These are phyloP conservation scores for Acephala macrosclerotiorum DNA, from an alignment of 2,329 filamentous ascomycete species.

Conservation along the genomic window DNA sequence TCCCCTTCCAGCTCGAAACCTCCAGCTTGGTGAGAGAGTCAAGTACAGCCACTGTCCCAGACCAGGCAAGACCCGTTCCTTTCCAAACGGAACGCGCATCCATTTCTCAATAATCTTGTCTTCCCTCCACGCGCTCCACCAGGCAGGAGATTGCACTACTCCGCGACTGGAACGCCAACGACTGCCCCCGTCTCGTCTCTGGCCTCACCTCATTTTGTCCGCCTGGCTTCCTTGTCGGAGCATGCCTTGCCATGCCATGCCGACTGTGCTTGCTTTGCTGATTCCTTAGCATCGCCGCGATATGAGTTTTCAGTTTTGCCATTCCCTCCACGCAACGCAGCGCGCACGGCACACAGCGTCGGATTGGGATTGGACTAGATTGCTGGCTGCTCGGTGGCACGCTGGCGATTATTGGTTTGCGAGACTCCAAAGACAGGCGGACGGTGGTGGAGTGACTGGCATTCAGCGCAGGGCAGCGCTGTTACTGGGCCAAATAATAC, in stretches of 20 bases:
- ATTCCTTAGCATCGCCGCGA: slow-evolving; percentile 20
- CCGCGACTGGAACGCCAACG: slow-evolving; percentile 27
- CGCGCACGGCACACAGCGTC: slow-evolving; percentile 31
- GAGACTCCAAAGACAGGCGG: not conserved
- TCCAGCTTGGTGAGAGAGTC: not conserved
- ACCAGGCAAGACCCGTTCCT: slow-evolving; percentile 28
- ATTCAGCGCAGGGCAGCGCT: slow-evolving; percentile 6
- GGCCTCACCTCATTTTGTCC: slow-evolving; percentile 20
- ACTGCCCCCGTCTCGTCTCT: slow-evolving; percentile 16
- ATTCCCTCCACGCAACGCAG: not conserved
- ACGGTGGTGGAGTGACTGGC: not conserved
- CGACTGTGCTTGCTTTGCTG: slow-evolving; percentile 13
- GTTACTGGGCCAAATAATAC: not conserved
- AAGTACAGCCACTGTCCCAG: slow-evolving; percentile 24
- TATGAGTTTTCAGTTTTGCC: slow-evolving; percentile 18
- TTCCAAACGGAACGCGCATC: slow-evolving; percentile 37
- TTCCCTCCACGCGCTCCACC: slow-evolving; percentile 26
- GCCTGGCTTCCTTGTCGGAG: slow-evolving; percentile 17
- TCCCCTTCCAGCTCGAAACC: slow-evolving; percentile 5
- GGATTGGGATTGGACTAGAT: slow-evolving; percentile 18
- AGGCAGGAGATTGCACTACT: slow-evolving; percentile 27
- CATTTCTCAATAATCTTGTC: slow-evolving; percentile 31
- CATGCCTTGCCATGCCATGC: slow-evolving; percentile 9
- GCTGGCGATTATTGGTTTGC: slow-evolving; percentile 13
- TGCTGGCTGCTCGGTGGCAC: slow-evolving; percentile 9